A percentile compares a stretch with the other conserved stretches of the same genome.
Evolutionary conservation across 441 rosid genomes (phyloP).

Genomic region (Syzygium malaccense): DNA sequence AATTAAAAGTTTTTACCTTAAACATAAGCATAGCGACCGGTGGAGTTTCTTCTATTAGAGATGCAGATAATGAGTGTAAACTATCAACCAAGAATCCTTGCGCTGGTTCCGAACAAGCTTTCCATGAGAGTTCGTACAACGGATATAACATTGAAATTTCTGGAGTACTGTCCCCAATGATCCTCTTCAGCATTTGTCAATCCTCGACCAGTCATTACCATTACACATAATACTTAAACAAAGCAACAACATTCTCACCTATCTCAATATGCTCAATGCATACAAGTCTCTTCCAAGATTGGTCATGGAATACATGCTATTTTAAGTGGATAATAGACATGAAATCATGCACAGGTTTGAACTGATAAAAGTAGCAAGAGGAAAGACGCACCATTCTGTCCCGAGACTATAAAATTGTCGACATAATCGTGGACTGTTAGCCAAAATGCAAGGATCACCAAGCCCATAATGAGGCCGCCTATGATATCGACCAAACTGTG

Average conservation of each 20-base stretch:
- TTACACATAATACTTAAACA: background rate
- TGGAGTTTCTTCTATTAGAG: background rate
- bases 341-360: background rate
- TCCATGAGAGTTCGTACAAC: background rate
- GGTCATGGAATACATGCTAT: background rate
- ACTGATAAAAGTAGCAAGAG: background rate
- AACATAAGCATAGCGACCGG: background rate
- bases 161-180: background rate
- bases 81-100: background rate
- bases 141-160: background rate
- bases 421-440: constrained; percentile 42
- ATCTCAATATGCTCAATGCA: background rate
- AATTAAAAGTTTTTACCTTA: background rate
- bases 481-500: constrained; percentile 83
- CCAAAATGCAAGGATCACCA: constrained; percentile 69
- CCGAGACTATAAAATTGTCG: constrained; percentile 62
- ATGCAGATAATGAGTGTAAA: background rate
- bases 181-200: background rate
- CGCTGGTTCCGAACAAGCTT: background rate
- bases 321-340: background rate
- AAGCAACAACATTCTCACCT: background rate
- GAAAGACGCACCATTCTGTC: constrained; percentile 63
- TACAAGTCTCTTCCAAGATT: background rate
- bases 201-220: background rate
- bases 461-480: constrained; percentile 70